A percentile compares a stretch with the other conserved stretches of the same genome.
Conservation (phyloP, 352 stramenopile genomes). For the Halophytophthora polymorphica region DNA sequence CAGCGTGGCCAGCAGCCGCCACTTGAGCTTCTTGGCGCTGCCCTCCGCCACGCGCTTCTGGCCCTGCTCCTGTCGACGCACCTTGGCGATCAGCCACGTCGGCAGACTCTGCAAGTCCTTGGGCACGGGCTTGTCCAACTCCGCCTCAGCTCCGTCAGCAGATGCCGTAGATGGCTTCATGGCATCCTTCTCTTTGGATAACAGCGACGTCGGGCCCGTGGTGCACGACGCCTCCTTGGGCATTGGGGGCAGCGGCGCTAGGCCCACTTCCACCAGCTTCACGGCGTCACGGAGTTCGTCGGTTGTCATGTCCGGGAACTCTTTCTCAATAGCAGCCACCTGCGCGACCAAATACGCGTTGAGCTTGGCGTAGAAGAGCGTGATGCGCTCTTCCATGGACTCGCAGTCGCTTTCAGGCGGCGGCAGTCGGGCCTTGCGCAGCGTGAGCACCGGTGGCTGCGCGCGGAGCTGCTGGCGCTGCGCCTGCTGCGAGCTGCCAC, state of each 20-base stretch:
- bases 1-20: conserved; percentile 53
- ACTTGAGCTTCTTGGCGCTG: conserved; percentile 37
- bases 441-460: conserved; percentile 42
- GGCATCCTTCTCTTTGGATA: conserved; percentile 19
- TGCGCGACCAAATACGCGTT: conserved; percentile 33
- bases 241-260: conserved; percentile 27
- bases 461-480: conserved; percentile 19
- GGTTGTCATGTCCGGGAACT: conserved; percentile 30
- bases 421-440: conserved; percentile 46
- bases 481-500: conserved; percentile 8
- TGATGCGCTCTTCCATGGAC: conserved; percentile 47
- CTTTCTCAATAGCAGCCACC: conserved; percentile 19
- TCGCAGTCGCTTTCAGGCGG: conserved; percentile 23
- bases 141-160: conserved; percentile 13
- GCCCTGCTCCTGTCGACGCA: conserved; percentile 53
- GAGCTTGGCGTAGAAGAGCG: conserved; percentile 30
- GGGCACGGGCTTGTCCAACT: conserved; percentile 57
- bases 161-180: conserved; percentile 2
- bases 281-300: conserved; percentile 31
- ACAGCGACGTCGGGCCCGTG: conserved; percentile 6
- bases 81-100: conserved; percentile 75
- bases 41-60: conserved; percentile 37
- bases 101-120: conserved; percentile 65
- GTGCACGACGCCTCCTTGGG: conserved; percentile 7
- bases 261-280: conserved; percentile 36